These are phyloP conservation scores for Verticillium klebahnii DNA, from an alignment of 2,329 filamentous ascomycete species.

Conservation along the genomic window DNA sequence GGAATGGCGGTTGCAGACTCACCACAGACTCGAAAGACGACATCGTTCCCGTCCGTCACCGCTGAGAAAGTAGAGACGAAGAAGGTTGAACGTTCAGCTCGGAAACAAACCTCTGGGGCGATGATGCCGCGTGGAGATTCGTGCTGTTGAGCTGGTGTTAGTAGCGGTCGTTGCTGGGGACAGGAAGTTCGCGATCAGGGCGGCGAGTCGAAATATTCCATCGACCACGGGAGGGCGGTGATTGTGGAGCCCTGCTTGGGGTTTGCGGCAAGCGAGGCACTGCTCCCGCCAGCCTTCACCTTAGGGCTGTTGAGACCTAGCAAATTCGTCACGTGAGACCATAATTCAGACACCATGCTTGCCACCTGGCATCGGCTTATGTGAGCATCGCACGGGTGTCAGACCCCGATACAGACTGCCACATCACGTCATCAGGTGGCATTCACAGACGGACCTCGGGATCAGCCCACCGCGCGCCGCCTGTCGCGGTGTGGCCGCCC, in stretches of 20 bases:
- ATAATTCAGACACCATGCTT: not conserved
- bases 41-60: conserved; percentile 48
- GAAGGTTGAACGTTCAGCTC: conserved; percentile 9
- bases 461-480: not conserved
- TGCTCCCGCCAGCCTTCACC: not conserved
- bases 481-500: not conserved
- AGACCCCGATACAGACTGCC: not conserved
- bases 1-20: conserved; percentile 35
- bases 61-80: conserved; percentile 10
- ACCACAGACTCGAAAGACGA: conserved; percentile 68
- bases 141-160: conserved; percentile 16
- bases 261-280: conserved; percentile 27
- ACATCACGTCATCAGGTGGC: not conserved
- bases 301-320: conserved; percentile 1
- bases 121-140: conserved; percentile 12
- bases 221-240: conserved; percentile 16
- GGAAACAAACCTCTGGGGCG: conserved; percentile 17
- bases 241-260: conserved; percentile 4
- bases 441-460: not conserved
- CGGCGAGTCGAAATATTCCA: conserved; percentile 15
- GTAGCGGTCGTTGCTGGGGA: conserved; percentile 12
- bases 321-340: not conserved
- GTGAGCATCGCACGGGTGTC: not conserved
- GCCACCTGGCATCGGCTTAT: not conserved
- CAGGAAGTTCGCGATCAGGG: conserved; percentile 14